Evolutionary conservation across 176 grass and related monocot species (phyloP).

Genomic region (Canna indica): DNA sequence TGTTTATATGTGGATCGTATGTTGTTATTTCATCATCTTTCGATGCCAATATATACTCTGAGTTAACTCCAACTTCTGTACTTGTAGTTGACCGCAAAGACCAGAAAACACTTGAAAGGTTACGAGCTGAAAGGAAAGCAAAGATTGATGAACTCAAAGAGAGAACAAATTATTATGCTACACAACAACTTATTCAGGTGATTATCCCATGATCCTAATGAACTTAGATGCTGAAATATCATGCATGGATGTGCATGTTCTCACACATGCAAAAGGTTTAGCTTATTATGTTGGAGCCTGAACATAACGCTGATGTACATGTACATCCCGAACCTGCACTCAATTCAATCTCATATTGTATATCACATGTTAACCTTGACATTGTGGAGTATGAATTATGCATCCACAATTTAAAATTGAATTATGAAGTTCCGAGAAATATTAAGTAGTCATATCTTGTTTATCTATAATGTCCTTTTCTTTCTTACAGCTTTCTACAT

Average conservation of each 20-base stretch:
- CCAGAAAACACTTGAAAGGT: conserved; percentile 60
- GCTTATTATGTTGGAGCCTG: neutral
- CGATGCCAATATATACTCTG: neutral
- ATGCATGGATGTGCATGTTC: neutral
- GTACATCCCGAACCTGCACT: neutral
- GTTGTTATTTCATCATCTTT: neutral
- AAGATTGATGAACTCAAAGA: conserved; percentile 94
- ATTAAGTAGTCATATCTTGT: too few species aligned
- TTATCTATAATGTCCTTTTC: neutral
- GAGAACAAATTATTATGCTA: conserved; percentile 87
- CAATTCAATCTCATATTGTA: neutral
- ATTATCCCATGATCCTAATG: neutral
- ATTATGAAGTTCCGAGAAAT: too few species aligned
- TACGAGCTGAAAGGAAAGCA: conserved; percentile 71
- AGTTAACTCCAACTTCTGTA: neutral
- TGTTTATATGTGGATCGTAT: neutral
- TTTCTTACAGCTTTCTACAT: neutral
- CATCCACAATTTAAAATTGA: too few species aligned
- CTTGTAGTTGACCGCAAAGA: conserved; percentile 63
- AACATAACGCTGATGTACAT: neutral
- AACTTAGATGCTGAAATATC: neutral
- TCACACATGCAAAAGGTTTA: neutral
- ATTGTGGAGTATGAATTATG: too few species aligned
- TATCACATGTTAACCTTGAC: too few species aligned
- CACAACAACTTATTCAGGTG: conserved; percentile 95